A percentile compares a stretch with the other conserved stretches of the same genome.
phyloP scores from a whole-genome alignment of 2,329 filamentous ascomycete genomes.

The Cladosporium sp. region DNA sequence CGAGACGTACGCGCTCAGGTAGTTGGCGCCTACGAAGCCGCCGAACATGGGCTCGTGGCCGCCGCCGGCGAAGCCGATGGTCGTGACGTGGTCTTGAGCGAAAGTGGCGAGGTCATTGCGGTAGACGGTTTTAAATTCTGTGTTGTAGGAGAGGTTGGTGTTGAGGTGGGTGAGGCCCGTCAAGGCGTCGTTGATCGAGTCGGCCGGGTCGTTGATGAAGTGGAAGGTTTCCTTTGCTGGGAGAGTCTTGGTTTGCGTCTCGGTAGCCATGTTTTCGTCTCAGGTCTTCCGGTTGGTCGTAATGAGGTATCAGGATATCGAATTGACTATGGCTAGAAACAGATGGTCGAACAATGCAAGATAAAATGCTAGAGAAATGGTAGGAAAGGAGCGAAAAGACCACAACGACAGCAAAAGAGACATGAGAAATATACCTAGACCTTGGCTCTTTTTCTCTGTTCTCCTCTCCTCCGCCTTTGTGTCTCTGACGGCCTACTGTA shows the following conservation, averaged over 20 bases:
- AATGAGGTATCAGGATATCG: no score
- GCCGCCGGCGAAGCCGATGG: slow-evolving; percentile 35
- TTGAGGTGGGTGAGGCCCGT: slow-evolving; percentile 33
- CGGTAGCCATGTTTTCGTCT: slow-evolving; percentile 4
- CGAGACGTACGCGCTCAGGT: slow-evolving; percentile 58
- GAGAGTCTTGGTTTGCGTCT: slow-evolving; percentile 15
- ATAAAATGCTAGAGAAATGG: no score
- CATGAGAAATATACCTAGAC: slow-evolving; percentile 4
- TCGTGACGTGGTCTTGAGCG: slow-evolving; percentile 30
- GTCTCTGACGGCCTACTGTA: slow-evolving; percentile 6
- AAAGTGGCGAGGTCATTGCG: slow-evolving; percentile 31
- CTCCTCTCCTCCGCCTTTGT: background rate
- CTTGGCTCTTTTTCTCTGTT: background rate
- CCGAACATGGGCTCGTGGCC: slow-evolving; percentile 57
- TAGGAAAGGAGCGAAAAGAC: background rate
- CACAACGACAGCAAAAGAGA: background rate
- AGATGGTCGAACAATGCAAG: background rate
- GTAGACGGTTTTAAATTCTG: slow-evolving; percentile 35
- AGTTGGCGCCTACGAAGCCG: slow-evolving; percentile 59
- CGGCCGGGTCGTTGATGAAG: slow-evolving; percentile 33
- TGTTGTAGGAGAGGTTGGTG: slow-evolving; percentile 30
- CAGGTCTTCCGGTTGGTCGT: no score
- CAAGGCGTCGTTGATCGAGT: slow-evolving; percentile 34
- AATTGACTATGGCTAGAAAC: no score
- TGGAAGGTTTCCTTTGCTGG: slow-evolving; percentile 34